Base-by-base conservation (phyloP, 2,329 filamentous ascomycete species). In the Thermothelomyces thermophilus region DNA sequence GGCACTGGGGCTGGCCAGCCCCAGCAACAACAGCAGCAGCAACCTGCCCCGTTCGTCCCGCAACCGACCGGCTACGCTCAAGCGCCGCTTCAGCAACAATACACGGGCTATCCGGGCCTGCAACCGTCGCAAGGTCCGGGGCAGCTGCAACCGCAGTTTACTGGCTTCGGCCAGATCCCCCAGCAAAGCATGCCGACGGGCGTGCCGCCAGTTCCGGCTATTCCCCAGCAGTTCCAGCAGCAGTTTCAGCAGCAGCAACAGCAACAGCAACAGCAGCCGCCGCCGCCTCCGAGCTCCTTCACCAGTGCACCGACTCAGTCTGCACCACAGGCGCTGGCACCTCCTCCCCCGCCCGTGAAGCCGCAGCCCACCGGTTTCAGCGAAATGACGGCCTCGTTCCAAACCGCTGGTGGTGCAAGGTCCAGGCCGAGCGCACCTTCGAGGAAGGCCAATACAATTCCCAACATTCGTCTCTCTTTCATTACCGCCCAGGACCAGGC, bases 401-500 rank as follows among this genome's bases (percentile, higher is more conserved):
- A 81, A 56, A 74, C 75, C 0, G 70, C 71, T 5, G 70, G 72
- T 22, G 63, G 67, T 45, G 58, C 72, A 35, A 70, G 73, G 50
- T 63, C 76, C 2, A 68, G 70, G 56, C 70, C 72, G 22, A 69
- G 71, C 55, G 65, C 73, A 52, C 66, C 72, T 7, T 68, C 72
- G 50, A 82, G 80, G 61, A 67, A 74, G 37, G 70, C 76, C 11
- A 83, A 79, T 60, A 93, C 86, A 71, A 96, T 98, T 50, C 93
- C 93, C 24, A 97, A 87, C 65, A 94, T 97, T 58, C 80, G 93
- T 43, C 72, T 98, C 54, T 95, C 90, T 3, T 98, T 98, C 67
- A 95, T 98, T 63, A 96, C 91, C 2, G 90, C 88, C 22, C 82
- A 86, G 62, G 93, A 98, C 65, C 93, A 98, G 69, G 80, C 88